Percentiles rank a stretch among this genome's conserved stretches.
Conservation (phyloP, 2,329 filamentous ascomycete genomes). For the Monilinia polystroma region DNA sequence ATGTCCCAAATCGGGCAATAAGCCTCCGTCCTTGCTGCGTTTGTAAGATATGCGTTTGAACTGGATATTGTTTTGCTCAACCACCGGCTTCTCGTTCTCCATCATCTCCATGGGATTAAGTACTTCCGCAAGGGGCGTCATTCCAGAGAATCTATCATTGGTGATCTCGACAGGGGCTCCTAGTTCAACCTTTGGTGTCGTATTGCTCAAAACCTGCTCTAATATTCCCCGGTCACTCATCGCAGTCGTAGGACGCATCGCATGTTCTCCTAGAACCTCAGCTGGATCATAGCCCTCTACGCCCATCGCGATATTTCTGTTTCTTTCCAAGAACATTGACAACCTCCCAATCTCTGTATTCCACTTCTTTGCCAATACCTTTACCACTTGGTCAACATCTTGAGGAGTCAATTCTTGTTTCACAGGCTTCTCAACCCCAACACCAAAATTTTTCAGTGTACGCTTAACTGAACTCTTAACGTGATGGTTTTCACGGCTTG, state of each 20-base stretch:
- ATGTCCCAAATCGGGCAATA: constrained; percentile 18
- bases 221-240: constrained; percentile 38
- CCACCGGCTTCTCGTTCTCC: constrained; percentile 20
- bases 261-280: constrained; percentile 30
- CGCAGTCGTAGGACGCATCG: constrained; percentile 38
- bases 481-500: constrained; percentile 28
- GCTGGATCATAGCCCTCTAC: constrained; percentile 25
- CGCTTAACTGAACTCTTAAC: constrained; percentile 37
- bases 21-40: constrained; percentile 17
- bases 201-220: constrained; percentile 39
- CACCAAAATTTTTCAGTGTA: constrained; percentile 36
- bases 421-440: constrained; percentile 29
- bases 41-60: constrained; percentile 24
- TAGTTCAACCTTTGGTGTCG: constrained; percentile 37
- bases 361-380: constrained; percentile 37
- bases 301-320: constrained; percentile 37
- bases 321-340: constrained; percentile 37
- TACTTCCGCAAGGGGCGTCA: constrained; percentile 24
- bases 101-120: neutral
- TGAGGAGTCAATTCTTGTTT: constrained; percentile 37
- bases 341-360: constrained; percentile 36
- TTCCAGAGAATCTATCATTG: constrained; percentile 25
- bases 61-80: neutral
- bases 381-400: constrained; percentile 38
- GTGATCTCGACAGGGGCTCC: constrained; percentile 36